Evolutionary conservation across 1,284 basidiomycete species (phyloP), one percentile per base, ranked within the genome.

Genomic region (Sanghuangporus baumii): DNA sequence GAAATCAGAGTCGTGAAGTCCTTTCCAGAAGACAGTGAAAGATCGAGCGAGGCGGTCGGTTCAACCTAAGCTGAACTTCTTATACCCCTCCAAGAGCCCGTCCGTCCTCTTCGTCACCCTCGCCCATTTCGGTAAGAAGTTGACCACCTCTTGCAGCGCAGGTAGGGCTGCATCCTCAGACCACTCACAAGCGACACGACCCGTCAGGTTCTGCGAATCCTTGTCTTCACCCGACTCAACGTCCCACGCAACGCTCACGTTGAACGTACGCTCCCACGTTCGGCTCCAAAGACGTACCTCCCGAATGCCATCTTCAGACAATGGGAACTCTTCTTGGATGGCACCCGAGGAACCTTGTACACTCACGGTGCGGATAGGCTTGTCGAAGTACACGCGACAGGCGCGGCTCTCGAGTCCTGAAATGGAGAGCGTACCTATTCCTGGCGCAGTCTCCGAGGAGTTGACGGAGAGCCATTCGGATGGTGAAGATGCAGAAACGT

Each of bases 161-260:
- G 89, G 89, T n/a, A 91, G 86, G 69, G 82, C 81, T 71, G 83
- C 81, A 69, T 86, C 84, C 70, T 91, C 89, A 6, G 80, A 82
- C 86, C 87, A 91, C 67, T 82, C 81, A 66, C 89, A 91, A 36
- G 83, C 84, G 41, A 87, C 78, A 1, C 79, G 74, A 14, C 88
- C 89, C 36, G 68, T 72, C 47, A 82, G 68, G 54, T 68, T 64
- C n/a, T 67, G 65, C 56, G 62, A 58, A 23, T 63, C 69, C 14
- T 26, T 23, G 16, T 34, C 31, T 26, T 69, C 55, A 0, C 62
- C 61, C 18, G 48, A 6, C 36, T n/a, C 52, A n/a, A 37, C 40
- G 7, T 59, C 67, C 79, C 80, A 80, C 47, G 76, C 74, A 38
- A 84, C 73, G 66, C 84, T 79, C 23, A 88, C 82, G 37, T 77